Conservation (phyloP, 2,329 filamentous ascomycete species). For the Dryadomyces quercus-mongolicae region DNA sequence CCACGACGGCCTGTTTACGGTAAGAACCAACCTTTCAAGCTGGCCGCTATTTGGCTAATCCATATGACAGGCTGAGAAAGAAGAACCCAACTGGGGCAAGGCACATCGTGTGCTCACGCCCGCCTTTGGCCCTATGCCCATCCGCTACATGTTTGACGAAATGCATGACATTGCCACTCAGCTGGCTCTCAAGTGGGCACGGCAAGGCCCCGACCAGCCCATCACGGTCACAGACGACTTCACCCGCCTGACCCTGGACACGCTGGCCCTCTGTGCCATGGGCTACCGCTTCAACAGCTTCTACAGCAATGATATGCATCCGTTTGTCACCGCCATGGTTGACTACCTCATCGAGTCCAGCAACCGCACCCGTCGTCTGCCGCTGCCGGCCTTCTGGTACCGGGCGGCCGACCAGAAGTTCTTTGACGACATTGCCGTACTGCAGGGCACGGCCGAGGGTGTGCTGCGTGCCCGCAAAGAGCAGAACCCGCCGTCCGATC, state of each 20-base stretch:
- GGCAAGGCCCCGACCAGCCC: conserved; percentile 42
- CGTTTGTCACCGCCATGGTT: conserved; percentile 57
- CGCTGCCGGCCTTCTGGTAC: conserved; percentile 36
- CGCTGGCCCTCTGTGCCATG: conserved; percentile 60
- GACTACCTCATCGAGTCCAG: conserved; percentile 47
- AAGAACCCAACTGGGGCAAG: conserved; percentile 52
- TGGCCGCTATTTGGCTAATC: neutral
- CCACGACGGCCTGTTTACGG: conserved; percentile 57
- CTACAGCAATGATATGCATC: conserved; percentile 55
- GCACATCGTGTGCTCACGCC: conserved; percentile 55
- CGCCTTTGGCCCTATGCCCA: conserved; percentile 56
- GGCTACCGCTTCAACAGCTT: conserved; percentile 64
- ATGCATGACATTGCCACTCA: conserved; percentile 58
- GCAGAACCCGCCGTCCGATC: conserved; percentile 31
- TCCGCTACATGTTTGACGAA: conserved; percentile 56
- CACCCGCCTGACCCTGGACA: conserved; percentile 61
- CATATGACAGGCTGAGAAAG: conserved; percentile 26
- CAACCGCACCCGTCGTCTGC: conserved; percentile 29
- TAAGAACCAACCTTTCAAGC: conserved; percentile 11
- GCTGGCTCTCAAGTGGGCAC: conserved; percentile 55
- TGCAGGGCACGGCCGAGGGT: conserved; percentile 44
- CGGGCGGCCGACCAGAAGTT: conserved; percentile 37
- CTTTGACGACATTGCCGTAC: conserved; percentile 37
- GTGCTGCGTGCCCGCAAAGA: conserved; percentile 46
- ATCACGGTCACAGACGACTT: conserved; percentile 57